Conservation (phyloP, 169 alveolate species). For the Miamiensis avidus region DNA sequence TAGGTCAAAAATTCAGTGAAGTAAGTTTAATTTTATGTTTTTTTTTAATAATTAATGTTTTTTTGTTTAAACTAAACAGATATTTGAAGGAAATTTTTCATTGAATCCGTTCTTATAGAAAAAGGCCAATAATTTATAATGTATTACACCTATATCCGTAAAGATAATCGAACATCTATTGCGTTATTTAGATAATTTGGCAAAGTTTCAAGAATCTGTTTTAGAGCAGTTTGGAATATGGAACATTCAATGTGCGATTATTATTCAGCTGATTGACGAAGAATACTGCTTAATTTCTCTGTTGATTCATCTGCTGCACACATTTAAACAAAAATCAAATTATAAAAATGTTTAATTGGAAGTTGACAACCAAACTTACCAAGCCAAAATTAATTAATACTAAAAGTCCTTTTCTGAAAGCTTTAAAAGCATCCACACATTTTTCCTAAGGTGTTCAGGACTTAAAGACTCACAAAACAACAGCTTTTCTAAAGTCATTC, state of each 20-base stretch:
- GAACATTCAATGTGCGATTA: constrained; percentile 27
- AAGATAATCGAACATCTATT: constrained; percentile 26
- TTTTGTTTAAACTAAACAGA: too few relatives aligned
- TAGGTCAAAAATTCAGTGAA: constrained; percentile 1
- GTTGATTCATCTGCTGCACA: constrained; percentile 31
- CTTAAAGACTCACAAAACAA: constrained; percentile 20
- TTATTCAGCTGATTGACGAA: constrained; percentile 37
- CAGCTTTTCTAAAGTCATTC: constrained; percentile 4
- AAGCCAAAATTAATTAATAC: background rate
- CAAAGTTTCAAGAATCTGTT: constrained; percentile 8
- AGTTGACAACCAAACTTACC: background rate
- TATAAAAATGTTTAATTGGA: constrained; percentile 11
- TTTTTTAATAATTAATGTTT: too few relatives aligned
- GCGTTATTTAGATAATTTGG: constrained; percentile 4
- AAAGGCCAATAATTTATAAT: constrained; percentile 1
- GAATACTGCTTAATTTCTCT: constrained; percentile 26
- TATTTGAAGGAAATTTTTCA: constrained; percentile 30
- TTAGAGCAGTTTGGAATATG: constrained; percentile 19
- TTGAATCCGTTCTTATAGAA: constrained; percentile 15
- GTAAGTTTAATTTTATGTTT: too few relatives aligned
- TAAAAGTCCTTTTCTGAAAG: too few relatives aligned
- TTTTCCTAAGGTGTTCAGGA: constrained; percentile 12
- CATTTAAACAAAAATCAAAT: constrained; percentile 32
- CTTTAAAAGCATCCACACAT: background rate
- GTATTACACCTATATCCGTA: constrained; percentile 11